These are phyloP conservation scores for Aspergillus egyptiacus DNA, from an alignment of 495 filamentous ascomycete genomes.

Conservation along the genomic window DNA sequence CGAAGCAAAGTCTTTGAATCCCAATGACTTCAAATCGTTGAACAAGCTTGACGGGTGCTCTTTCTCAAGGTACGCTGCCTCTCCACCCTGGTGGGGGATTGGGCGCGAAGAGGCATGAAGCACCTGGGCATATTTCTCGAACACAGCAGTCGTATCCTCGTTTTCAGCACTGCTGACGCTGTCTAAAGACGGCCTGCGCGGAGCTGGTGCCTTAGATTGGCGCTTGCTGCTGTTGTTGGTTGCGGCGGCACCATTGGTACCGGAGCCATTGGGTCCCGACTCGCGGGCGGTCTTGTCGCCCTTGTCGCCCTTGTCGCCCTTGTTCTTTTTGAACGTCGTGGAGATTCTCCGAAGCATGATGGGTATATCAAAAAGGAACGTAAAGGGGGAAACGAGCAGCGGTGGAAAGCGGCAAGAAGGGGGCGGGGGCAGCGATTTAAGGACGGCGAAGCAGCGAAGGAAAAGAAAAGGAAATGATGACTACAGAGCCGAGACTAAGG, in stretches of 20 bases:
- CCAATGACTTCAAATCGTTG: conserved; percentile 58
- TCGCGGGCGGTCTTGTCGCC: conserved; percentile 35
- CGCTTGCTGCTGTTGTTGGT: conserved; percentile 29
- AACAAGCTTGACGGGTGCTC: conserved; percentile 51
- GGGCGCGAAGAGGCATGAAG: conserved; percentile 60
- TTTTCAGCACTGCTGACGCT: conserved; percentile 18
- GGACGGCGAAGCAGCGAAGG: neutral
- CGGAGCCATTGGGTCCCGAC: conserved; percentile 31
- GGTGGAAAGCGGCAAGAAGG: conserved; percentile 10
- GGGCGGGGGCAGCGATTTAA: conserved; percentile 5
- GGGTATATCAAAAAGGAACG: conserved; percentile 18
- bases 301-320: conserved; percentile 23
- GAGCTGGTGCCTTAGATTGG: conserved; percentile 32
- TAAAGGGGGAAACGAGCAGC: conserved; percentile 10
- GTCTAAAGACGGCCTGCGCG: conserved; percentile 28
- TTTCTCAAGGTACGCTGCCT: conserved; percentile 51
- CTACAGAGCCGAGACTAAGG: neutral
- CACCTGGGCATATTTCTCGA: conserved; percentile 57
- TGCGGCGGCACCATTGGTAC: conserved; percentile 9
- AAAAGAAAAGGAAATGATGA: conserved; percentile 6
- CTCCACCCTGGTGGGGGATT: conserved; percentile 58
- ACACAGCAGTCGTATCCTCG: conserved; percentile 44
- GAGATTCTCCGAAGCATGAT: conserved; percentile 48
- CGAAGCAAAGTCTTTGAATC: conserved; percentile 52
- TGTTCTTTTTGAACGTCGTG: conserved; percentile 46